Base-by-base conservation (phyloP, 2,329 filamentous ascomycete species). In the Exophiala oligosperma region DNA sequence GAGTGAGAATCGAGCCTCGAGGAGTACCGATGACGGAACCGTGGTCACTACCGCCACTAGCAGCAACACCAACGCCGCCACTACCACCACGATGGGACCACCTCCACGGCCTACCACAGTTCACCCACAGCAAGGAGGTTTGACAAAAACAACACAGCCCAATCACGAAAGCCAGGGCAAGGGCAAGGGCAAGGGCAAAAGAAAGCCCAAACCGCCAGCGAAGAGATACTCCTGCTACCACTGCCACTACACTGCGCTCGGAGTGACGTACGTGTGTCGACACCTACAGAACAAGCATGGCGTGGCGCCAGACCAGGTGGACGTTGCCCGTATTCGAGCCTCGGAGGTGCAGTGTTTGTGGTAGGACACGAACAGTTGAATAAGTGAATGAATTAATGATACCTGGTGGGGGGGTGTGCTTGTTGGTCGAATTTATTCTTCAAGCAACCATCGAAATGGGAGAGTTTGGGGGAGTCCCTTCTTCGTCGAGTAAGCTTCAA, bases 221-320 rank as follows among this genome's bases (percentile, higher is more conserved):
- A 35, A 47, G 28, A 32, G 52, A 46, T 48, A 54, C 21, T 37
- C 38, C 17, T 54, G 52, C 32, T 54, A 54, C 24, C 6, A 28
- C 26, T 48, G 28, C 41, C n/a, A 26, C 9, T 40, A 21, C 29
- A 52, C 23, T 2, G 41, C 40, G 6, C 29, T 24, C 40, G 35
- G 28, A 3, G 26, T 26, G 12, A 12, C 38, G 21, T 54, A 29
- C 5, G 43, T 47, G n/a, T 11, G 17, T 28, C 46, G 47, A 1
- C 51, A 53, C 32, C 28, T 53, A 26, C 24, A 26, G 17, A 23
- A 47, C 8, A 11, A 11, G 24, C 41, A 48, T 29, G 28, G 32
- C n/a, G 4, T 48, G n/a, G 3, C 21, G 2, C 6, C n/a, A 21
- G 28, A 21, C 7, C 24, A 11, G 28, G 29, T 54, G n/a, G 52